Evolutionary conservation across 495 filamentous ascomycete genomes (phyloP), one percentile per base, ranked within the genome.

Genomic region (Penicillium paxilli): DNA sequence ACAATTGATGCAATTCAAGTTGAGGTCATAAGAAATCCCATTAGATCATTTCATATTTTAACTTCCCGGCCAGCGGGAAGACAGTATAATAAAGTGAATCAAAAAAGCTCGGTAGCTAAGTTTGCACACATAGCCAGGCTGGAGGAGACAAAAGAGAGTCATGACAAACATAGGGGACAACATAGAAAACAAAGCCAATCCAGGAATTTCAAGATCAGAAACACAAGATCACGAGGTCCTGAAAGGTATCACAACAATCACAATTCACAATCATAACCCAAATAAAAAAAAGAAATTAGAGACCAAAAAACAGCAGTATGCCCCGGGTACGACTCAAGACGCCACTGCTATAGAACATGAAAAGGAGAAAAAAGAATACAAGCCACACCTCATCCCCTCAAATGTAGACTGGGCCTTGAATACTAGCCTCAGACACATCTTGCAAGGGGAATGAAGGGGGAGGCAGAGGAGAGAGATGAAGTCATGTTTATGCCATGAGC

Each of bases 401-500:
- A n/a, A n/a, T n/a, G n/a, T n/a, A n/a, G 30, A 32, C 35, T 40
- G 6, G 11, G 8, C 35, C 35, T n/a, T 20, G 35, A 4, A 19
- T 20, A 12, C 30, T 32, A 12, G 30, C 2, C 30, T 32, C n/a
- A 37, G 16, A 14, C 26, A 47, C 9, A 30, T n/a, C n/a, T n/a
- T n/a, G 44, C 4, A 16, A 38, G 35, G 16, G 35, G 16, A 20
- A 10, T 38, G 5, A 44, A 24, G 22, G 42, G 25, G 30, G 12
- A 46, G 16, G 24, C 44, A 54, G 24, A 42, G 40, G 30, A 52
- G 32, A 26, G 55, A 47, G 24, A 22, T 44, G 16, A 47, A 45
- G 42, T 32, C 32, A 38, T 44, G 25, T 57, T 70, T 58, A 78
- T 38, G 66, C 48, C 63, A 76, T 70, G 38, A 78, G 60, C 42